A percentile compares a stretch with the other conserved stretches of the same genome.
These are phyloP conservation scores for Zanthoxylum bungeanum DNA, from an alignment of 345 rosid genomes.

Conservation along the genomic window DNA sequence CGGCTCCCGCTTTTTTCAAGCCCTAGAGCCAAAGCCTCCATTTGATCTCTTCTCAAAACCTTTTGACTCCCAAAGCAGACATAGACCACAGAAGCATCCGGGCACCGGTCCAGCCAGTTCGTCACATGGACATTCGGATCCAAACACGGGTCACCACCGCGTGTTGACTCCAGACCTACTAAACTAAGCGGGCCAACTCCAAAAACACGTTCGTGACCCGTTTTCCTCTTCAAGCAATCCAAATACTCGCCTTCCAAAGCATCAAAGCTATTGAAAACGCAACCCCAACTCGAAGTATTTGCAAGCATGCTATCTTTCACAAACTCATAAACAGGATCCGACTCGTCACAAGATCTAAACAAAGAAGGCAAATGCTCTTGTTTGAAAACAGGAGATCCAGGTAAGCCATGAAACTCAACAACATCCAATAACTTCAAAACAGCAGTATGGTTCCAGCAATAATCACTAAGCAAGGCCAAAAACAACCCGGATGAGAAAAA, in stretches of 20 bases:
- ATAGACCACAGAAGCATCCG: constrained; percentile 50
- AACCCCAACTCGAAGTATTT: constrained; percentile 41
- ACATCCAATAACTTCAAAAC: constrained; percentile 14
- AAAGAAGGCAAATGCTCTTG: constrained; percentile 47
- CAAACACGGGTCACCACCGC: background rate
- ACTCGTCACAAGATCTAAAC: constrained; percentile 21
- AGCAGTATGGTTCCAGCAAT: constrained; percentile 29
- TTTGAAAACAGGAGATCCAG: constrained; percentile 44
- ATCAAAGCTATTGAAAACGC: constrained; percentile 42
- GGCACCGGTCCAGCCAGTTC: constrained; percentile 56
- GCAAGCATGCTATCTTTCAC: constrained; percentile 29
- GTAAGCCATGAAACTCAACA: constrained; percentile 40
- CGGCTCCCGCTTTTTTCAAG: constrained; percentile 49
- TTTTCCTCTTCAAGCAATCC: constrained; percentile 27
- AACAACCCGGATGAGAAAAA: constrained; percentile 46
- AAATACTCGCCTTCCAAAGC: constrained; percentile 43
- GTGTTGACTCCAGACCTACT: constrained; percentile 23
- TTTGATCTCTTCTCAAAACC: constrained; percentile 34
- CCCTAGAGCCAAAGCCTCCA: constrained; percentile 48
- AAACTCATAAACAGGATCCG: constrained; percentile 34
- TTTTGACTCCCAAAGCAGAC: constrained; percentile 70
- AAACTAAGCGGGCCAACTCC: constrained; percentile 57
- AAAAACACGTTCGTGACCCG: constrained; percentile 47
- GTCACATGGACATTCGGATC: constrained; percentile 9
- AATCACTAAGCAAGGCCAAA: constrained; percentile 22